Percentiles rank a stretch among this genome's conserved stretches.
Conservation (phyloP, 2,329 filamentous ascomycete genomes). For the Xylaria hypoxylon region DNA sequence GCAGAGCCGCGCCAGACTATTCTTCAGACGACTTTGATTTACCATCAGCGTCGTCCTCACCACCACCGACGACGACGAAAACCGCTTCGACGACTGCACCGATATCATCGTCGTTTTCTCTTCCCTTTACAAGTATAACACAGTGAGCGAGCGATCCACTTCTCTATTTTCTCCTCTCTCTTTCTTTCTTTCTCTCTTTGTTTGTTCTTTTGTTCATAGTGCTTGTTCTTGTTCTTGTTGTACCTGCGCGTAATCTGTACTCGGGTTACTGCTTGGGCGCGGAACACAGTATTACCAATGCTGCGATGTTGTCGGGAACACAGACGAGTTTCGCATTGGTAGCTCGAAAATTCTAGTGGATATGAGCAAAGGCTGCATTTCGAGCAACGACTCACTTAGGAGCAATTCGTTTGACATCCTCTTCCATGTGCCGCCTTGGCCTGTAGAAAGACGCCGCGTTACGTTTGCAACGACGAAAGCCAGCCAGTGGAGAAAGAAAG, state of each 20-base stretch:
- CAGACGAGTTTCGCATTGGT: slow-evolving; percentile 27
- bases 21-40: slow-evolving; percentile 34
- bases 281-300: slow-evolving; percentile 19
- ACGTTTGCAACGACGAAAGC: slow-evolving; percentile 21
- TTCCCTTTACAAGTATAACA: slow-evolving; percentile 20
- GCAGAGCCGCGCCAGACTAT: slow-evolving; percentile 52
- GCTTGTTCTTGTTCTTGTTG: not conserved
- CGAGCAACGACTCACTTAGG: slow-evolving; percentile 16
- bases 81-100: not conserved
- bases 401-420: slow-evolving; percentile 22
- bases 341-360: slow-evolving; percentile 21
- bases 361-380: slow-evolving; percentile 14
- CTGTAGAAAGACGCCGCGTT: slow-evolving; percentile 36
- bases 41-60: slow-evolving; percentile 29
- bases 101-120: slow-evolving; percentile 16
- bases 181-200: slow-evolving; percentile 17
- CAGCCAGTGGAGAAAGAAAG: slow-evolving; percentile 12
- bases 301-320: slow-evolving; percentile 14
- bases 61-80: slow-evolving; percentile 40
- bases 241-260: slow-evolving; percentile 14
- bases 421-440: slow-evolving; percentile 26
- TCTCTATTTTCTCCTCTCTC: slow-evolving; percentile 5
- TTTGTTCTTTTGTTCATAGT: slow-evolving; percentile 6
- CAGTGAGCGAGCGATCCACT: slow-evolving; percentile 21
- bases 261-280: not conserved